These are phyloP conservation scores for Didymosphaeria variabile DNA, from an alignment of 2,329 filamentous ascomycete species.

Conservation along the genomic window DNA sequence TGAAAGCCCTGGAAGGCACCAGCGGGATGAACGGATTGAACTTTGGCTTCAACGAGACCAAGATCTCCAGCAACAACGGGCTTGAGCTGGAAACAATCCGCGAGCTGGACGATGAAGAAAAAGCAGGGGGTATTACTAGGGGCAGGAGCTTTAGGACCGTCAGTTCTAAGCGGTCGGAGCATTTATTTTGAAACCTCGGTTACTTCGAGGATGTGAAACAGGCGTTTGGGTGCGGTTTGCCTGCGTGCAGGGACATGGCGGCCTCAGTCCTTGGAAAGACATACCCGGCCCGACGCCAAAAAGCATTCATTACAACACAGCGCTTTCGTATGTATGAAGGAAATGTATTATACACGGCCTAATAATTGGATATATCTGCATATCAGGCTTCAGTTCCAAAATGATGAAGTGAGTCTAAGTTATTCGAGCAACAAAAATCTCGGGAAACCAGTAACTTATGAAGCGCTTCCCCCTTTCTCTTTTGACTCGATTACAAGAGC, in stretches of 20 bases:
- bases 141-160: conserved; percentile 3
- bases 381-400: background rate
- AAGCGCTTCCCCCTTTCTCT: no score
- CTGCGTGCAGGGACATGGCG: background rate
- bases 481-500: no score
- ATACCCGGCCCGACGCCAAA: conserved; percentile 2
- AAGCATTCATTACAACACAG: background rate
- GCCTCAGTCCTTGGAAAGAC: background rate
- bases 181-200: background rate
- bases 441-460: no score
- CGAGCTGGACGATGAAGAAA: conserved; percentile 12
- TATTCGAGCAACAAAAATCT: no score
- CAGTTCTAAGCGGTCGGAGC: background rate
- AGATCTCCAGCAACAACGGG: background rate
- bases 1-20: conserved; percentile 3
- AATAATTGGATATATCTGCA: background rate
- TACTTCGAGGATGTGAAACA: background rate
- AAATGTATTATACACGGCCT: background rate
- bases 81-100: conserved; percentile 15
- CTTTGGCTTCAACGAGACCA: conserved; percentile 19
- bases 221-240: background rate
- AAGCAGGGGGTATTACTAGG: background rate
- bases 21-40: conserved; percentile 12
- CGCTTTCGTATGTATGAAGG: conserved; percentile 1
- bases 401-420: background rate